Evolutionary conservation across 768 basidiomycete genomes (phyloP), one percentile per base, ranked within the genome.

Genomic region (Wakefieldia striispora): DNA sequence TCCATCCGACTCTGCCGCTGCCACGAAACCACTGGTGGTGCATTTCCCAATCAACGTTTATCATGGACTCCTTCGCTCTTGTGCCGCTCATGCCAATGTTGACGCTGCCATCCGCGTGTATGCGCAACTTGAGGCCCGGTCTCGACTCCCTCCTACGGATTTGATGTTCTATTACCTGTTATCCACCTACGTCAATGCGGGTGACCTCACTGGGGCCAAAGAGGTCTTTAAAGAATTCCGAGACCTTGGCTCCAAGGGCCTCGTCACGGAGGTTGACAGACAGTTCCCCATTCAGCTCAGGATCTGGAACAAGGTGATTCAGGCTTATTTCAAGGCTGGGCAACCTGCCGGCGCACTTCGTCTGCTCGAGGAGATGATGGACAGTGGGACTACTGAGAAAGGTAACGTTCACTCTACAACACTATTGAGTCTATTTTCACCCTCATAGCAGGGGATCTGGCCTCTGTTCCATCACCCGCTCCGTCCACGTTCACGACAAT

Each of bases 251-350:
- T 54, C 67, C 11, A 60, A 62, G 0, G 76, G 74, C 8, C 65
- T 61, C 8, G 45, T 64, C 14, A 43, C 45, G 5, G 45, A 46
- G 38, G 60, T 64, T 47, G 66, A 51, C 10, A 43, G 53, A 21
- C 40, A 49, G 41, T 50, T 45, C 26, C 62, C 66, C 26, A 67
- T 70, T 19, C 75, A 77, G 43, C 68, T 85, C 39, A 62, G 72
- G 34, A 70, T 84, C 2, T 92, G 82, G 81, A 88, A 89, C 56
- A 72, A 78, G 58, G 90, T 91, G 84, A 81, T 94, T 31, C 75
- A 82, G 41, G 77, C 83, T 0, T 85, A 88, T 65, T 85, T 94
- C 73, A 75, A 72, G 34, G 77, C 72, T 34, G 82, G 82, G 1
- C 68, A 81, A 43, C 76, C 86, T 0, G 81, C 80, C 19, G 78